A percentile compares a stretch with the other conserved stretches of the same genome.
These are phyloP conservation scores for Anastatica hierochuntica DNA, from an alignment of 345 rosid genomes.

Conservation along the genomic window DNA sequence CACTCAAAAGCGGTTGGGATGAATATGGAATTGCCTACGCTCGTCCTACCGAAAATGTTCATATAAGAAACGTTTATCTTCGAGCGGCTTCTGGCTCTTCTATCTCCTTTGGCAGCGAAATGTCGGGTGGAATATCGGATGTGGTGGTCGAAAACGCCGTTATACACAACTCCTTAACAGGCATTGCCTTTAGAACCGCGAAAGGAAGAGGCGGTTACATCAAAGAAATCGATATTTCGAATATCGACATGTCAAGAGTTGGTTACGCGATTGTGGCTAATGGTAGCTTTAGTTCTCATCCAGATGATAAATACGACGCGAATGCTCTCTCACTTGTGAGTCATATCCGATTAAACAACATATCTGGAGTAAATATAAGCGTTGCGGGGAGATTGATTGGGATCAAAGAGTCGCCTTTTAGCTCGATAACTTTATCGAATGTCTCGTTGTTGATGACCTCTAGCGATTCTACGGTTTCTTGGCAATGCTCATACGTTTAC, in stretches of 20 bases:
- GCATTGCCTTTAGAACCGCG: conserved; percentile 39
- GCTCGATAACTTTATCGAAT: conserved; percentile 33
- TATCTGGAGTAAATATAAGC: conserved; percentile 29
- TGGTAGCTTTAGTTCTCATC: conserved; percentile 44
- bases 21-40: conserved; percentile 44
- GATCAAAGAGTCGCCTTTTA: conserved; percentile 37
- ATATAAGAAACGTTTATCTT: conserved; percentile 32
- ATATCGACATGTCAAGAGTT: conserved; percentile 28
- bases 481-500: conserved; percentile 36
- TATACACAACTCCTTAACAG: conserved; percentile 25
- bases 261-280: conserved; percentile 31
- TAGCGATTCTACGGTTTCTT: conserved; percentile 9
- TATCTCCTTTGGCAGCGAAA: conserved; percentile 52
- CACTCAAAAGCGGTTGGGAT: conserved; percentile 67
- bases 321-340: conserved; percentile 38
- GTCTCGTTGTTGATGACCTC: conserved; percentile 33
- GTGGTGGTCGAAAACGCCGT: conserved; percentile 28
- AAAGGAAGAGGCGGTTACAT: conserved; percentile 52
- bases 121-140: conserved; percentile 46
- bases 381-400: conserved; percentile 41
- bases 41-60: conserved; percentile 31
- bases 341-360: conserved; percentile 30
- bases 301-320: conserved; percentile 37
- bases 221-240: conserved; percentile 32
- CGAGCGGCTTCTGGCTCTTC: conserved; percentile 37